Conservation (phyloP, 768 basidiomycete genomes). For the Tulasnella sp. region DNA sequence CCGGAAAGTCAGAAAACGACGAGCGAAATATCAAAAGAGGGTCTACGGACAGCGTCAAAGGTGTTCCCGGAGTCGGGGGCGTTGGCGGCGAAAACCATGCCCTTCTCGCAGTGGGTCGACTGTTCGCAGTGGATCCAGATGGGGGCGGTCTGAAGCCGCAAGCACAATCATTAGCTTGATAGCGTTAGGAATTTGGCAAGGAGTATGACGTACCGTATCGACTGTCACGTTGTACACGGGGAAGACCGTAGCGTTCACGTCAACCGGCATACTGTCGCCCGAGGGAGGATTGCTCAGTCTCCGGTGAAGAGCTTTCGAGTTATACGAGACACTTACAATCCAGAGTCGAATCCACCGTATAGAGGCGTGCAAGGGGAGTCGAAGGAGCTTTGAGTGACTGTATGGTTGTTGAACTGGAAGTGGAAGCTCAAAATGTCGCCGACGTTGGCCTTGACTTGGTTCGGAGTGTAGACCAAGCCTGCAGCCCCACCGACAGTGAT, state of each 20-base stretch:
- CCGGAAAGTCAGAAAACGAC: background rate
- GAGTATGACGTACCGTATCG: conserved; percentile 13
- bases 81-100: conserved; percentile 49
- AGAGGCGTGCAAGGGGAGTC: conserved; percentile 34
- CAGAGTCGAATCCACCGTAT: conserved; percentile 42
- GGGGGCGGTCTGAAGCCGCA: conserved; percentile 32
- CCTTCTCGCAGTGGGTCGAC: conserved; percentile 38
- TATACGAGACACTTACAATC: conserved; percentile 34
- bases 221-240: conserved; percentile 13
- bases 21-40: background rate
- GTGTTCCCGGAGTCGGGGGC: conserved; percentile 31
- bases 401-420: conserved; percentile 48
- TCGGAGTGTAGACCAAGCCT: conserved; percentile 9
- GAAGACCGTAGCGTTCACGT: conserved; percentile 1
- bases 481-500: conserved; percentile 13
- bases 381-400: conserved; percentile 46
- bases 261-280: background rate
- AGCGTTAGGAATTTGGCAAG: background rate
- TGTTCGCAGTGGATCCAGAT: conserved; percentile 49
- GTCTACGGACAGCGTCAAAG: background rate
- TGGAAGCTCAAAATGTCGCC: conserved; percentile 40
- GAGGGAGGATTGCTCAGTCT: background rate
- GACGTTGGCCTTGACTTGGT: conserved; percentile 19
- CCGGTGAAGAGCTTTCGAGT: background rate
- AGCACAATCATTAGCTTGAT: background rate